Evolutionary conservation across 805 yeast species (phyloP).

Genomic region (Zygosaccharomyces siamensis): DNA sequence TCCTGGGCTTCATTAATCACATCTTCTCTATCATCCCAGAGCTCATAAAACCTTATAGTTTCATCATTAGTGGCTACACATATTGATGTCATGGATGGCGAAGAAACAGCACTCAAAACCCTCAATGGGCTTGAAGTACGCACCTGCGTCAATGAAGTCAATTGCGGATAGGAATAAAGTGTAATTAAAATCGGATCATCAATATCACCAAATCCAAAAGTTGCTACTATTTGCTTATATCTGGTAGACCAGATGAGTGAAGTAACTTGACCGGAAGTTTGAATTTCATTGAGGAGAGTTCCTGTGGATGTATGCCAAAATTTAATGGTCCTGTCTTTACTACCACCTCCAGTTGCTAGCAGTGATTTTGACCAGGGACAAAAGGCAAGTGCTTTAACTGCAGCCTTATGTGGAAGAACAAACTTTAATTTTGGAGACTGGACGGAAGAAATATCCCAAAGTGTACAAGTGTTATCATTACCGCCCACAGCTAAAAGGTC

Average conservation of each 20-base stretch:
- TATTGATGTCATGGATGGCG: constrained; percentile 58
- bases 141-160: constrained; percentile 47
- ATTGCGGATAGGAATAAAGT: constrained; percentile 63
- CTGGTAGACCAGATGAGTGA: constrained; percentile 70
- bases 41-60: constrained; percentile 64
- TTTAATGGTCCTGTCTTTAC: constrained; percentile 69
- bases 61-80: constrained; percentile 78
- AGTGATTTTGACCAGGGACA: constrained; percentile 86
- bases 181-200: constrained; percentile 49
- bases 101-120: constrained; percentile 58
- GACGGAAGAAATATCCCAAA: constrained; percentile 60
- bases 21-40: constrained; percentile 52
- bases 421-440: constrained; percentile 42
- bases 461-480: constrained; percentile 72
- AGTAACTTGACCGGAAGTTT: constrained; percentile 72
- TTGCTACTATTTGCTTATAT: constrained; percentile 62
- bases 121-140: constrained; percentile 49
- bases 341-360: constrained; percentile 89
- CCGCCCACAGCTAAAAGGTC: constrained; percentile 73
- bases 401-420: constrained; percentile 67
- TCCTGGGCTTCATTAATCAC: constrained; percentile 39
- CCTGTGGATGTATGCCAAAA: constrained; percentile 88
- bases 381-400: constrained; percentile 83
- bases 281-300: constrained; percentile 51
- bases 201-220: constrained; percentile 72